Percentiles rank a stretch among this genome's conserved stretches.
These are phyloP conservation scores for Cladosporium cucumerinum DNA, from an alignment of 2,329 filamentous ascomycete genomes.

Conservation along the genomic window DNA sequence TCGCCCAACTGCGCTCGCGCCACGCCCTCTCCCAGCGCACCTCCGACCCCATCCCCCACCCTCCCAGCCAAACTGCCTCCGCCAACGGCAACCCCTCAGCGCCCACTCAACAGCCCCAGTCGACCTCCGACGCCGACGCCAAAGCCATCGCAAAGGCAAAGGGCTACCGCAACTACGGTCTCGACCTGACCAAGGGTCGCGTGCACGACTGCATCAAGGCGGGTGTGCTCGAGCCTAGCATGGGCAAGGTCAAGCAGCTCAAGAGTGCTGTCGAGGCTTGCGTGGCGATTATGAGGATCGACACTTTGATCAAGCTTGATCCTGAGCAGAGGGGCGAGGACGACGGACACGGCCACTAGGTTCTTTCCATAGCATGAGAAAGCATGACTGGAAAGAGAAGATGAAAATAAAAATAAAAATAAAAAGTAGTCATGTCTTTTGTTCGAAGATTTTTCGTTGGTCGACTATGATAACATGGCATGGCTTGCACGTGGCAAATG, in stretches of 20 bases:
- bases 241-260: constrained; percentile 97
- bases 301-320: constrained; percentile 97
- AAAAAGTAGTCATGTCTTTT: not conserved
- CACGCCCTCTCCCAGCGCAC: constrained; percentile 93
- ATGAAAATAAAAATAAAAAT: not conserved
- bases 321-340: constrained; percentile 75
- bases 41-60: constrained; percentile 65
- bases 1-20: constrained; percentile 88
- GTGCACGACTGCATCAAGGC: constrained; percentile 92
- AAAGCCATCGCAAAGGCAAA: constrained; percentile 90
- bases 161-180: constrained; percentile 97
- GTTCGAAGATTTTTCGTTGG: not conserved
- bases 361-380: not conserved
- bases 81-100: constrained; percentile 22
- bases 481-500: not conserved
- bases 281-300: constrained; percentile 98
- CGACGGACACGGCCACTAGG: constrained; percentile 47
- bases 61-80: constrained; percentile 32
- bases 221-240: constrained; percentile 91
- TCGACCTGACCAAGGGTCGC: constrained; percentile 84
- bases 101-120: constrained; percentile 19
- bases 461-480: not conserved
- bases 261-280: constrained; percentile 98
- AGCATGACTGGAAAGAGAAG: not conserved
- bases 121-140: constrained; percentile 59